Evolutionary conservation across 169 alveolate species (phyloP).

Genomic region (Eimeria nieschulzi): DNA sequence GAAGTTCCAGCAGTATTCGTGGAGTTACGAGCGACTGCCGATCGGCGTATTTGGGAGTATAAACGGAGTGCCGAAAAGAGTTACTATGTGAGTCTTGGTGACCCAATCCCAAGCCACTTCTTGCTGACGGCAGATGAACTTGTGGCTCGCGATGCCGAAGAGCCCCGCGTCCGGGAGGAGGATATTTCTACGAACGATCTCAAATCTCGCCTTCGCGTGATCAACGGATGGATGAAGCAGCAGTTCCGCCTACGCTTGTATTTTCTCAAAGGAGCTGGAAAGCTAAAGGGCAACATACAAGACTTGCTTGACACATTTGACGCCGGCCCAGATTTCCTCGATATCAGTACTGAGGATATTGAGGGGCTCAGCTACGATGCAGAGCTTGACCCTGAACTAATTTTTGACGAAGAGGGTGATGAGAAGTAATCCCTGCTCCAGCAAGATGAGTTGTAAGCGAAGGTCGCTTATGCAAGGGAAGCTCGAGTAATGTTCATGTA

Average conservation of each 20-base stretch:
- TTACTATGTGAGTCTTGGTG: conserved; percentile 2
- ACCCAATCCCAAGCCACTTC: conserved; percentile 11
- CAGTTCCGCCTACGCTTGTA: conserved; percentile 50
- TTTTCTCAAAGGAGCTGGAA: conserved; percentile 20
- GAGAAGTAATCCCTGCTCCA: no score
- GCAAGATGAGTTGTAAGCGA: no score
- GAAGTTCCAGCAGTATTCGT: conserved; percentile 21
- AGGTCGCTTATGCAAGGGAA: no score
- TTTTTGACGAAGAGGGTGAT: neutral
- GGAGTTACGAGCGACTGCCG: conserved; percentile 45
- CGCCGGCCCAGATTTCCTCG: conserved; percentile 12
- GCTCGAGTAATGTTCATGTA: no score
- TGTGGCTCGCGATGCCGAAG: conserved; percentile 31
- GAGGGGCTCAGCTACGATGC: conserved; percentile 34
- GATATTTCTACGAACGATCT: neutral
- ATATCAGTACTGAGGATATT: conserved; percentile 21
- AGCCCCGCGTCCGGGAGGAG: conserved; percentile 36
- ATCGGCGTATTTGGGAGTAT: conserved; percentile 14
- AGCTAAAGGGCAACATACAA: conserved; percentile 14
- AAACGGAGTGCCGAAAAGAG: neutral
- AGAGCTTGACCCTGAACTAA: conserved; percentile 31
- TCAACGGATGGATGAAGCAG: conserved; percentile 50
- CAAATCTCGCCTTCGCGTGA: neutral
- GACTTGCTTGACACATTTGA: conserved; percentile 13
- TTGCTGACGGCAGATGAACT: conserved; percentile 36